A percentile compares a stretch with the other conserved stretches of the same genome.
These are phyloP conservation scores for Epichloe sylvatica DNA, from an alignment of 2,329 filamentous ascomycete species.

Conservation along the genomic window DNA sequence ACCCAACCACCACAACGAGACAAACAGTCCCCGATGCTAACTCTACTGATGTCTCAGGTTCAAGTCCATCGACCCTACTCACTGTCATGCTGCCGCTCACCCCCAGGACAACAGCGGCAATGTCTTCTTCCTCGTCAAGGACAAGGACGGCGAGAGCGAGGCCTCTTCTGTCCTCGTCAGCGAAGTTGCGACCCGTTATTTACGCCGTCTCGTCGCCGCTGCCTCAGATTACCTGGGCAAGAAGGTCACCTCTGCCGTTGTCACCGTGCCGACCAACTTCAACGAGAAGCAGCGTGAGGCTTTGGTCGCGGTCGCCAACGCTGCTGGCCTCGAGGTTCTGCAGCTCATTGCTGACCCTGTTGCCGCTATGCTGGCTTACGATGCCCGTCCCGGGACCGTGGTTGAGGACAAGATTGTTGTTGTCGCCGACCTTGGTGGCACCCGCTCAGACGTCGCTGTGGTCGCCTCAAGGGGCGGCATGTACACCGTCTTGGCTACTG, in stretches of 20 bases:
- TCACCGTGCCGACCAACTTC: conserved; percentile 91
- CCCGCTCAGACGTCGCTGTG: conserved; percentile 80
- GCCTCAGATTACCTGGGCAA: conserved; percentile 89
- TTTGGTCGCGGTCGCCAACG: conserved; percentile 61
- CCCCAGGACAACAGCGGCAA: conserved; percentile 59
- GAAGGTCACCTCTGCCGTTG: conserved; percentile 83
- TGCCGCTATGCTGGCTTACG: conserved; percentile 78
- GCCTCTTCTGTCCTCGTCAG: conserved; percentile 59
- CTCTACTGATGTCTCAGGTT: conserved; percentile 37
- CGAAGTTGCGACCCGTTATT: conserved; percentile 72
- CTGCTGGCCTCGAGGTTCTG: conserved; percentile 73
- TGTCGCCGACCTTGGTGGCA: conserved; percentile 86
- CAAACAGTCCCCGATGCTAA: not conserved
- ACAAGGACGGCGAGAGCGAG: conserved; percentile 49
- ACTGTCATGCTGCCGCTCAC: conserved; percentile 87
- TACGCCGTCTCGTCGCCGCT: conserved; percentile 66
- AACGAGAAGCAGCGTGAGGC: conserved; percentile 73
- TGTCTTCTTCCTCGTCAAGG: conserved; percentile 72
- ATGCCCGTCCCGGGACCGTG: conserved; percentile 64
- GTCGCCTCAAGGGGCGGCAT: conserved; percentile 86
- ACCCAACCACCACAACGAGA: not conserved
- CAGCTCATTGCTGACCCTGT: conserved; percentile 89
- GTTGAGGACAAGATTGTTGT: conserved; percentile 78
- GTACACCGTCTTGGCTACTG: conserved; percentile 86
- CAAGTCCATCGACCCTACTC: conserved; percentile 91